Percentiles rank a stretch among this genome's conserved stretches.
phyloP scores from a whole-genome alignment of 805 yeast species.

The Kazachstania taianensis region DNA sequence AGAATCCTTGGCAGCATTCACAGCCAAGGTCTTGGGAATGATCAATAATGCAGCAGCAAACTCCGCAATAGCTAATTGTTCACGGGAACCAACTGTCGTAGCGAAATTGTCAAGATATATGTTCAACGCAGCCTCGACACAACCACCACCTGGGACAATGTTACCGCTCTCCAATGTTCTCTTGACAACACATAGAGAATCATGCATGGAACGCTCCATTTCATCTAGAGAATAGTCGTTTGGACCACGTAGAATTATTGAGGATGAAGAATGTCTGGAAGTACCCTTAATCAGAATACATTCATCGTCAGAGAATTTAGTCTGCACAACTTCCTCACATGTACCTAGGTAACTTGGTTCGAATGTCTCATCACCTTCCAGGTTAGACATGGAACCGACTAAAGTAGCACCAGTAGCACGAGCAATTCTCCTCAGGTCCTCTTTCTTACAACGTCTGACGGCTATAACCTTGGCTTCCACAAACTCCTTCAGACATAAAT shows the following conservation, averaged over 20 bases:
- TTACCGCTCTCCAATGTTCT: slow-evolving; percentile 89
- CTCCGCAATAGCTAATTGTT: slow-evolving; percentile 95
- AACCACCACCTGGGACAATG: slow-evolving; percentile 99
- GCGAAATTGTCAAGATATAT: slow-evolving; percentile 94
- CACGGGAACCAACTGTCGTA: slow-evolving; percentile 94
- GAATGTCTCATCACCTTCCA: slow-evolving; percentile 92
- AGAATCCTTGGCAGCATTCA: slow-evolving; percentile 95
- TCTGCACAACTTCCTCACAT: slow-evolving; percentile 87
- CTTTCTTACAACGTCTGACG: slow-evolving; percentile 93
- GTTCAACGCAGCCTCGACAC: slow-evolving; percentile 94
- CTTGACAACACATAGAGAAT: slow-evolving; percentile 87
- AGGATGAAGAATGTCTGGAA: slow-evolving; percentile 80
- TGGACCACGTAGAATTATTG: slow-evolving; percentile 90
- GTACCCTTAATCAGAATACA: slow-evolving; percentile 89
- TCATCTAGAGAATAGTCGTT: slow-evolving; percentile 93
- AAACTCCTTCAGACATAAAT: slow-evolving; percentile 80
- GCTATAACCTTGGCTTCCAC: slow-evolving; percentile 91
- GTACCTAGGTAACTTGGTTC: slow-evolving; percentile 76
- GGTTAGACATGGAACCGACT: slow-evolving; percentile 74
- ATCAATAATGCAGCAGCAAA: slow-evolving; percentile 83
- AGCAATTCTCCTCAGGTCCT: slow-evolving; percentile 92
- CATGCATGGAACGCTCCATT: slow-evolving; percentile 96
- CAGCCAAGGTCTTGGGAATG: slow-evolving; percentile 94
- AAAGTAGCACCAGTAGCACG: slow-evolving; percentile 96
- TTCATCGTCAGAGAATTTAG: slow-evolving; percentile 89